These are phyloP conservation scores for Neurospora pannonica DNA, from an alignment of 495 filamentous ascomycete species.

Conservation along the genomic window DNA sequence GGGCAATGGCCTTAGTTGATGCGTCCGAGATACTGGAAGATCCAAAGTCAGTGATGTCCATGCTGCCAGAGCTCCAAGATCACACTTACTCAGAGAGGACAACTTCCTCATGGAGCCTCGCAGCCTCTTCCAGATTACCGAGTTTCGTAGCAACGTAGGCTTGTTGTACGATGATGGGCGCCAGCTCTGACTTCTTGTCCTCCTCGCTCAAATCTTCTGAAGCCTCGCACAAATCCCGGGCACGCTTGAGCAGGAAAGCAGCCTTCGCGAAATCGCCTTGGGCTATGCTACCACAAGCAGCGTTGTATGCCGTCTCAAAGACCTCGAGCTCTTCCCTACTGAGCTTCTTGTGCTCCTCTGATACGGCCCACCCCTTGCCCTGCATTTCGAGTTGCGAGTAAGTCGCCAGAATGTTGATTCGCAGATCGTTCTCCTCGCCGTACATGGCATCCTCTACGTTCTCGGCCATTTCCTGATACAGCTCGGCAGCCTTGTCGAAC, in stretches of 20 bases:
- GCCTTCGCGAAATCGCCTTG: conserved; percentile 66
- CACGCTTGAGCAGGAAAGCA: conserved; percentile 70
- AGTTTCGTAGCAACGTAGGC: conserved; percentile 66
- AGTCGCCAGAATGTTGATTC: conserved; percentile 72
- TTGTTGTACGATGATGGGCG: conserved; percentile 82
- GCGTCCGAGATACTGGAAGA: conserved; percentile 59
- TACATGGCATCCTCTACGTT: conserved; percentile 32
- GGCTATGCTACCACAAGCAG: conserved; percentile 77
- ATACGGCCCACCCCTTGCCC: conserved; percentile 36
- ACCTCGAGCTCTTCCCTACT: conserved; percentile 71
- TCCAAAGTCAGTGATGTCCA: conserved; percentile 14
- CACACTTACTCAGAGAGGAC: conserved; percentile 27
- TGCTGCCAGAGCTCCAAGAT: neutral
- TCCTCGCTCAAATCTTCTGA: conserved; percentile 75
- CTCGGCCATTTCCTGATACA: conserved; percentile 56
- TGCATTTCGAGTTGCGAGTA: conserved; percentile 85
- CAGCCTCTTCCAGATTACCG: conserved; percentile 67
- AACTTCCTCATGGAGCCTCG: conserved; percentile 54
- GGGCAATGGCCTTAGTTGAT: conserved; percentile 66
- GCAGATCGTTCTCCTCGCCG: conserved; percentile 75
- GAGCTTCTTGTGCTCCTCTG: conserved; percentile 39
- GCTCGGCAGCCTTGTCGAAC: conserved; percentile 58
- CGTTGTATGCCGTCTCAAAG: conserved; percentile 92
- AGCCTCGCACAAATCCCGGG: conserved; percentile 77
- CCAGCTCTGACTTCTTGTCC: conserved; percentile 71